phyloP scores from a whole-genome alignment of 1,284 basidiomycete genomes.

The Cerioporus squamosus region DNA sequence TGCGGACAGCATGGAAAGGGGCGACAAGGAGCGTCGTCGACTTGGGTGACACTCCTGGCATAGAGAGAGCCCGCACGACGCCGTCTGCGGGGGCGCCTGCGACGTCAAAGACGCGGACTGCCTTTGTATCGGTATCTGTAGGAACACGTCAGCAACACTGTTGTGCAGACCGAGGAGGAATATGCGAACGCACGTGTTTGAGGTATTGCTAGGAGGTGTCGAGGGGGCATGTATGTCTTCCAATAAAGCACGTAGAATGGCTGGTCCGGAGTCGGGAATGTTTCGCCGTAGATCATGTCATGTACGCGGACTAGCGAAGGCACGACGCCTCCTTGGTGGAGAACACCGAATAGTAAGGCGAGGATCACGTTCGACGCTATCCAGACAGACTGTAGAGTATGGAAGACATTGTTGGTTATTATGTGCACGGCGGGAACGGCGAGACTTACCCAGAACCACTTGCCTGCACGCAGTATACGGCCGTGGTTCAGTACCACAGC shows the following conservation, averaged over 20 bases:
- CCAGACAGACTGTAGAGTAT: constrained; percentile 32
- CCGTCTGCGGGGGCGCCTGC: constrained; percentile 29
- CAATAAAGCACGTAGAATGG: constrained; percentile 38
- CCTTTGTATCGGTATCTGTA: constrained; percentile 20
- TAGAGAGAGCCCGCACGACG: constrained; percentile 25
- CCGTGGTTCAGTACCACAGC: constrained; percentile 34
- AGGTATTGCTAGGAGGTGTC: constrained; percentile 39
- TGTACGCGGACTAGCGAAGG: constrained; percentile 43
- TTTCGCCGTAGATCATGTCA: constrained; percentile 19
- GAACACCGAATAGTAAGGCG: constrained; percentile 39
- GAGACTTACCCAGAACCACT: constrained; percentile 39
- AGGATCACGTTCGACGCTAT: constrained; percentile 36
- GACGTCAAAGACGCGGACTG: constrained; percentile 28
- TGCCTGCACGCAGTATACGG: constrained; percentile 30
- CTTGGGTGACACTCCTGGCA: neutral
- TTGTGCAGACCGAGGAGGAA: neutral
- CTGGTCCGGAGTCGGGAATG: neutral
- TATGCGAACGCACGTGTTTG: constrained; percentile 28
- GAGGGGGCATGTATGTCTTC: constrained; percentile 47
- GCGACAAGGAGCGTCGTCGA: constrained; percentile 34
- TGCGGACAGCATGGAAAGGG: constrained; percentile 32
- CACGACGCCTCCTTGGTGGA: constrained; percentile 47
- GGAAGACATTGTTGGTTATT: neutral
- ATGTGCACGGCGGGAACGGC: neutral
- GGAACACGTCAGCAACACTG: neutral